Conservation (phyloP, 129 eudicot species). For the Glebionis coronaria region DNA sequence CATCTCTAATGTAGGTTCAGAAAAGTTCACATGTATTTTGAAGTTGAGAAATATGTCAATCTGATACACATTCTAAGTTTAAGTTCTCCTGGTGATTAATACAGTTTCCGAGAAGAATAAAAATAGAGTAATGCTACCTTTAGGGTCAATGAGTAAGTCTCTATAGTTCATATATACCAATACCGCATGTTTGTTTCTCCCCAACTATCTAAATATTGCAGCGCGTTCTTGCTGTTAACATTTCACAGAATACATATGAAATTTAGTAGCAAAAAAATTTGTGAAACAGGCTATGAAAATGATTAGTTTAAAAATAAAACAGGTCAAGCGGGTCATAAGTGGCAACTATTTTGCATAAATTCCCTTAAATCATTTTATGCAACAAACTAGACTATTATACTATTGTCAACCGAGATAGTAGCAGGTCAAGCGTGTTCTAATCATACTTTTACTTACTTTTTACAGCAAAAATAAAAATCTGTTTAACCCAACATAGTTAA, state of each 20-base stretch:
- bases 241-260: background rate
- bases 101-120: background rate
- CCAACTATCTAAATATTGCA: slow-evolving; percentile 93
- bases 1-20: slow-evolving; percentile 94
- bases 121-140: slow-evolving; percentile 35
- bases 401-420: no score
- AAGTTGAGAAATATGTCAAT: slow-evolving; percentile 96
- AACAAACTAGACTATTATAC: no score
- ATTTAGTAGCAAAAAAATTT: slow-evolving; percentile 11
- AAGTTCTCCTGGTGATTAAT: background rate
- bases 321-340: background rate
- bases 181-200: slow-evolving; percentile 92
- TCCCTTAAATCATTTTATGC: background rate
- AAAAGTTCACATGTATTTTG: slow-evolving; percentile 99
- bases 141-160: slow-evolving; percentile 88
- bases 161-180: slow-evolving; percentile 86
- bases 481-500: background rate
- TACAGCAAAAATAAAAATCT: background rate
- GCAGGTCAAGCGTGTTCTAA: no score
- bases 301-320: no score
- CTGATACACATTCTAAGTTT: slow-evolving; percentile 31
- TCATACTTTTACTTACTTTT: background rate
- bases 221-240: slow-evolving; percentile 82
- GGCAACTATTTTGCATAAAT: background rate
- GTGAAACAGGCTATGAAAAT: background rate